Percentiles rank a stretch among this genome's conserved stretches.
Evolutionary conservation across 352 stramenopile genomes (phyloP).

Genomic region (Phytopythium boreale): DNA sequence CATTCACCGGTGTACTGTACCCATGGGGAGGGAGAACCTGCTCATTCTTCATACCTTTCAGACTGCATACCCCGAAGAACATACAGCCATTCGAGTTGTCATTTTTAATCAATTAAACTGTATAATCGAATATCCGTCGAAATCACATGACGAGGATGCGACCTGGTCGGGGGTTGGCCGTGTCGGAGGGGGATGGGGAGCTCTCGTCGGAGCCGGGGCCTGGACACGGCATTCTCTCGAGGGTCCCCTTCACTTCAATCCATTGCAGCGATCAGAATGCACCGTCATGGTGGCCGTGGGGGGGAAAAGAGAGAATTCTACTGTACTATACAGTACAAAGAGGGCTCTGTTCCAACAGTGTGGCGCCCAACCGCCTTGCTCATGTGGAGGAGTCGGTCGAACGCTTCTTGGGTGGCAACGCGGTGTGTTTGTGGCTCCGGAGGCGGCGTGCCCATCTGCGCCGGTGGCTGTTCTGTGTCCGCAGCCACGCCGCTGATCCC

Average conservation of each 20-base stretch:
- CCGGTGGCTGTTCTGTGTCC: not conserved
- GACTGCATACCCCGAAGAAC: not conserved
- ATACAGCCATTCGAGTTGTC: not conserved
- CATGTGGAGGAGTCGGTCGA: too few relatives aligned
- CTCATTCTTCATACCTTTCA: not conserved
- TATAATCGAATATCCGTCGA: not conserved
- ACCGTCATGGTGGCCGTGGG: too few relatives aligned
- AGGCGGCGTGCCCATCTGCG: not conserved
- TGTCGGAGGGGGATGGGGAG: not conserved
- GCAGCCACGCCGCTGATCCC: not conserved
- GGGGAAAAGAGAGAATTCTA: too few relatives aligned
- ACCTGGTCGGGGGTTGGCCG: not conserved
- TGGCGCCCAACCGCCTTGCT: too few relatives aligned
- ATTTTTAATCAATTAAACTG: not conserved
- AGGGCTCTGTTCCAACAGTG: too few relatives aligned
- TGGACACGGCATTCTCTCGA: constrained; percentile 4
- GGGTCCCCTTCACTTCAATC: not conserved
- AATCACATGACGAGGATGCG: not conserved
- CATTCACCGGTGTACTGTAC: not conserved
- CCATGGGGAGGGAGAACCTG: not conserved
- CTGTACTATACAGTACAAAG: too few relatives aligned
- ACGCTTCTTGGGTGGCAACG: not conserved
- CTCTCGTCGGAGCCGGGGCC: not conserved
- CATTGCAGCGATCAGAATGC: not conserved
- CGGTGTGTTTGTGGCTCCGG: not conserved